Base-by-base conservation (phyloP, 768 basidiomycete genomes). In the Amanita brunnescens region DNA sequence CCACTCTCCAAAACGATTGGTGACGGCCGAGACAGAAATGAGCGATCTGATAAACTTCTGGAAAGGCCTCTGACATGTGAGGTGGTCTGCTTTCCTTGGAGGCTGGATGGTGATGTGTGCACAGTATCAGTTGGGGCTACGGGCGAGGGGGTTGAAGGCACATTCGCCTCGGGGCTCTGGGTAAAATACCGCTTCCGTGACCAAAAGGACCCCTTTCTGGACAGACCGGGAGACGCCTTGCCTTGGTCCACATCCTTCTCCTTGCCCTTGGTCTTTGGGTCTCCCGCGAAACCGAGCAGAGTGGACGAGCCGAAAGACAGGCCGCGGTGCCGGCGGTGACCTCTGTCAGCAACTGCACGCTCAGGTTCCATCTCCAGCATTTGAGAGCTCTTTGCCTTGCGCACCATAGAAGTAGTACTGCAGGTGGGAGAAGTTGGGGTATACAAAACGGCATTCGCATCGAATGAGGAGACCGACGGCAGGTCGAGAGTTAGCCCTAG, bases 141-240 rank as follows among this genome's bases (percentile, higher is more conserved):
- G 6, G 72, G 30, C 75, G 66, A 1, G 67, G 58, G 24, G 69
- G 59, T 55, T 69, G 64, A 40, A 63, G 53, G 43, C 67, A 16
- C 26, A n/a, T 12, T 9, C 24, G 41, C 41, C 48, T 29, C 41
- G 18, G 29, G 49, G 37, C 21, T 48, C 43, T 42, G 48, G 40
- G 66, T 57, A 47, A 46, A 3, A 39, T 44, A 33, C 21, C 77
- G 72, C 65, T 72, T 81, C 53, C 78, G 75, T 41, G 67, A 70
- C 84, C 85, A 87, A 58, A 87, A 86, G 5, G 86, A 87, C 8
- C 79, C 59, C 61, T 79, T 80, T 46, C 83, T 77, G 9, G 74
- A 65, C 29, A 83, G 58, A 35, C 73, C 76, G 6, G 72, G 62
- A 16, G 66, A 54, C 5, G 62, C n/a, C 47, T 61, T 63, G 5